Conservation (phyloP, 2,329 filamentous ascomycete species). For the Furcasterigmium furcatum region DNA sequence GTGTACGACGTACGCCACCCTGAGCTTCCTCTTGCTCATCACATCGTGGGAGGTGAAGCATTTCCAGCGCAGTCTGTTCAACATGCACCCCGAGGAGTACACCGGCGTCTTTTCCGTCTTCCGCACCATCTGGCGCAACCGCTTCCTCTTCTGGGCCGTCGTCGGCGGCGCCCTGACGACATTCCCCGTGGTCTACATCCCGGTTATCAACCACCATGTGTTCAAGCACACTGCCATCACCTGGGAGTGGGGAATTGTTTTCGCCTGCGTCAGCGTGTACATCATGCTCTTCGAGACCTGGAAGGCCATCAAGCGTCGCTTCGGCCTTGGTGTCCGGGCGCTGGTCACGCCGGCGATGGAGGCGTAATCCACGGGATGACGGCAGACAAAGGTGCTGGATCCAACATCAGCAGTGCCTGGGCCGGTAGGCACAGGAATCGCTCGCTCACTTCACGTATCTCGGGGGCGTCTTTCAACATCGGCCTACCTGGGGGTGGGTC, state of each 20-base stretch:
- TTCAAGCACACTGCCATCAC: slow-evolving; percentile 67
- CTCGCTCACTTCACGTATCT: too few species aligned
- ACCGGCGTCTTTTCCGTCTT: slow-evolving; percentile 46
- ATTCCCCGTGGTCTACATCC: slow-evolving; percentile 66
- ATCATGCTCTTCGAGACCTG: slow-evolving; percentile 62
- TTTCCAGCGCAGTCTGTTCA: slow-evolving; percentile 66
- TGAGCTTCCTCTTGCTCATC: slow-evolving; percentile 66
- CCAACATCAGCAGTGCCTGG: background rate
- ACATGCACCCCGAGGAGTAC: slow-evolving; percentile 55
- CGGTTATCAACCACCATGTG: slow-evolving; percentile 60
- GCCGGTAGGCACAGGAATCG: too few species aligned
- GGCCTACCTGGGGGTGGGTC: too few species aligned
- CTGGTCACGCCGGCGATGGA: background rate
- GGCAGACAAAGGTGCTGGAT: background rate
- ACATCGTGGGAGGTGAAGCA: slow-evolving; percentile 74
- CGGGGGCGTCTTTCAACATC: too few species aligned
- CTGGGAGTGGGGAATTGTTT: slow-evolving; percentile 72
- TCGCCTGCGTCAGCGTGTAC: slow-evolving; percentile 56
- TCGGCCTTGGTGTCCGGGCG: slow-evolving; percentile 25
- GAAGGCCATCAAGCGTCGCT: slow-evolving; percentile 63
- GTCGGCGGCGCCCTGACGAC: slow-evolving; percentile 56
- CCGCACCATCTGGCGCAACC: slow-evolving; percentile 64
- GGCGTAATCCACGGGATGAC: background rate
- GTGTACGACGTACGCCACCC: slow-evolving; percentile 65
- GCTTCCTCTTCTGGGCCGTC: slow-evolving; percentile 64